Conservation (phyloP, 2,329 filamentous ascomycete species). For the Pyrenochaeta sp. region DNA sequence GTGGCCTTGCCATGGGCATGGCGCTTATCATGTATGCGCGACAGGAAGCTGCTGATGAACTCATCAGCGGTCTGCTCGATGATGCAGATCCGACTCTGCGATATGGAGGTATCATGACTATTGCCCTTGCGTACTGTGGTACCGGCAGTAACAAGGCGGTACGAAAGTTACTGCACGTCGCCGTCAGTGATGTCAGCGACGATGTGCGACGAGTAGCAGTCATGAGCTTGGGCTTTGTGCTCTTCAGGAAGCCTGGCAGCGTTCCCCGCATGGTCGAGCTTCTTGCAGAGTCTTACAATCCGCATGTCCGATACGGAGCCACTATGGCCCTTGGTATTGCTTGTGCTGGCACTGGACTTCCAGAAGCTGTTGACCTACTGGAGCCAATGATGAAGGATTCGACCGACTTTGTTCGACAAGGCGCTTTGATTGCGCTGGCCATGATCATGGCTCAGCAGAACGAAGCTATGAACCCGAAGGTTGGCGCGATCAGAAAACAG, state of each 20-base stretch:
- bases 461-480: constrained; percentile 98
- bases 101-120: constrained; percentile 98
- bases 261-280: constrained; percentile 99
- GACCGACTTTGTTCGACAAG: constrained; percentile 96
- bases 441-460: constrained; percentile 99
- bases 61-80: constrained; percentile 91
- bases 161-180: constrained; percentile 91
- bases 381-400: constrained; percentile 99
- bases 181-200: constrained; percentile 97
- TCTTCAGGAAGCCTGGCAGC: constrained; percentile 96
- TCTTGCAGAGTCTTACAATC: constrained; percentile 97
- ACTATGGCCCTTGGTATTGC: constrained; percentile 99
- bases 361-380: constrained; percentile 94
- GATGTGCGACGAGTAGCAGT: constrained; percentile 96
- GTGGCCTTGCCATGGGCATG: constrained; percentile 94
- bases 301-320: constrained; percentile 95
- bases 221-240: constrained; percentile 96
- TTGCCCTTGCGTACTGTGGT: constrained; percentile 95
- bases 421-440: constrained; percentile 88
- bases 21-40: constrained; percentile 97
- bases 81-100: constrained; percentile 93
- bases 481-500: constrained; percentile 87
- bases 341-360: constrained; percentile 92
- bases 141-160: constrained; percentile 99
- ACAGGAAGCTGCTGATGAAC: constrained; percentile 91